Evolutionary conservation across 2,329 filamentous ascomycete genomes (phyloP).

Genomic region (Colletotrichum sp.): DNA sequence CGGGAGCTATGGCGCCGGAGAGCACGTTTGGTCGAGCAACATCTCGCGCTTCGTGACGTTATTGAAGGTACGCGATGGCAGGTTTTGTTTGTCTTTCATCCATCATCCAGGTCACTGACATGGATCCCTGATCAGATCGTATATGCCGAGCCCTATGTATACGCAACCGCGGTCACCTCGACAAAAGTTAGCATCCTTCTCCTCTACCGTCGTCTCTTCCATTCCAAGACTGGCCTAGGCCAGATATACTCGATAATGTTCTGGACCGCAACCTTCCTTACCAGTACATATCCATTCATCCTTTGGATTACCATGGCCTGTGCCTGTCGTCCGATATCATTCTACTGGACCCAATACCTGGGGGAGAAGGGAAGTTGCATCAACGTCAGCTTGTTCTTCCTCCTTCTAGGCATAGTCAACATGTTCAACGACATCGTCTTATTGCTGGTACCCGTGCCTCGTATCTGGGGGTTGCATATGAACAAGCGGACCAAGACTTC

Average conservation of each 20-base stretch:
- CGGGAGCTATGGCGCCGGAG: not conserved
- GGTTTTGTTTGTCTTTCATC: not conserved
- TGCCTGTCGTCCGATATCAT: slow-evolving; percentile 1
- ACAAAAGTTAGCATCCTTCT: slow-evolving; percentile 17
- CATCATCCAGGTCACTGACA: not conserved
- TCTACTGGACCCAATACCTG: slow-evolving; percentile 7
- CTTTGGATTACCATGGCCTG: slow-evolving; percentile 11
- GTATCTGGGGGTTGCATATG: slow-evolving; percentile 13
- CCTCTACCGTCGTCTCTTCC: slow-evolving; percentile 5
- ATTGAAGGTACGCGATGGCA: not conserved
- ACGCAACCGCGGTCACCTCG: slow-evolving; percentile 5
- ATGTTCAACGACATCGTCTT: slow-evolving; percentile 18
- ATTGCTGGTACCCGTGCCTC: slow-evolving; percentile 9
- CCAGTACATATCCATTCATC: slow-evolving; percentile 1
- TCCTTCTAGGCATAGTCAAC: not conserved
- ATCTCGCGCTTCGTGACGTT: not conserved
- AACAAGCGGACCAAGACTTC: slow-evolving; percentile 7
- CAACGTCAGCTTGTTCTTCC: slow-evolving; percentile 4
- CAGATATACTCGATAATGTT: not conserved
- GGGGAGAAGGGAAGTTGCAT: not conserved
- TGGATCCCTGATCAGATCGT: not conserved
- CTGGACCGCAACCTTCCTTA: not conserved
- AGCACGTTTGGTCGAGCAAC: not conserved
- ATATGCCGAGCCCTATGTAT: slow-evolving; percentile 8
- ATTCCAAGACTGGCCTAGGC: not conserved